phyloP scores from a whole-genome alignment of 352 stramenopile species.

The Globisporangium splendens region DNA sequence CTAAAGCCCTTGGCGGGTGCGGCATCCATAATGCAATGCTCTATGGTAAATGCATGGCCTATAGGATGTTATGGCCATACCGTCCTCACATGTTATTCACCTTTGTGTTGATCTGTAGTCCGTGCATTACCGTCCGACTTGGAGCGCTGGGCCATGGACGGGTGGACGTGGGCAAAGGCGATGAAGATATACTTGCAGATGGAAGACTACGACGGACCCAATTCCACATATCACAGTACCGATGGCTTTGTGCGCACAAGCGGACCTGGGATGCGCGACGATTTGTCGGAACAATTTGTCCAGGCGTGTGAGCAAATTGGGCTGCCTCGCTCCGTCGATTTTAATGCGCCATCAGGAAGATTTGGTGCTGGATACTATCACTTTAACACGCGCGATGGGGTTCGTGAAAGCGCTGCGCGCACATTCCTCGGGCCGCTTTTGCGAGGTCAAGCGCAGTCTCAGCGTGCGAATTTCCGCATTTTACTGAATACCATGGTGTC shows the following conservation, averaged over 20 bases:
- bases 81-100: too few relatives aligned
- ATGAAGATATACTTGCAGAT: conserved; percentile 68
- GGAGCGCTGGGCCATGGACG: conserved; percentile 63
- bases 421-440: conserved; percentile 65
- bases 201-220: conserved; percentile 66
- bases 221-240: conserved; percentile 48
- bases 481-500: conserved; percentile 55
- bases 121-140: conserved; percentile 71
- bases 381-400: conserved; percentile 82
- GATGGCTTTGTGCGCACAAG: conserved; percentile 61
- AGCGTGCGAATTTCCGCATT: conserved; percentile 42
- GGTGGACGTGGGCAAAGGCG: conserved; percentile 76
- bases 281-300: conserved; percentile 46
- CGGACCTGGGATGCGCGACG: conserved; percentile 22
- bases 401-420: conserved; percentile 78
- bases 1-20: conserved; percentile 81
- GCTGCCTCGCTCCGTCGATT: conserved; percentile 59
- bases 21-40: conserved; percentile 92
- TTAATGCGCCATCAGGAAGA: conserved; percentile 74
- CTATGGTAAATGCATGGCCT: conserved; percentile 43
- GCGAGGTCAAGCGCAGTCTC: conserved; percentile 23
- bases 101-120: conserved; percentile 29
- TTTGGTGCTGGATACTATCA: conserved; percentile 81
- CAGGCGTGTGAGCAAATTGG: conserved; percentile 47
- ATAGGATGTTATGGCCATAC: too few relatives aligned